Evolutionary conservation across 352 stramenopile genomes (phyloP).

Genomic region (Plasmopara muralis): DNA sequence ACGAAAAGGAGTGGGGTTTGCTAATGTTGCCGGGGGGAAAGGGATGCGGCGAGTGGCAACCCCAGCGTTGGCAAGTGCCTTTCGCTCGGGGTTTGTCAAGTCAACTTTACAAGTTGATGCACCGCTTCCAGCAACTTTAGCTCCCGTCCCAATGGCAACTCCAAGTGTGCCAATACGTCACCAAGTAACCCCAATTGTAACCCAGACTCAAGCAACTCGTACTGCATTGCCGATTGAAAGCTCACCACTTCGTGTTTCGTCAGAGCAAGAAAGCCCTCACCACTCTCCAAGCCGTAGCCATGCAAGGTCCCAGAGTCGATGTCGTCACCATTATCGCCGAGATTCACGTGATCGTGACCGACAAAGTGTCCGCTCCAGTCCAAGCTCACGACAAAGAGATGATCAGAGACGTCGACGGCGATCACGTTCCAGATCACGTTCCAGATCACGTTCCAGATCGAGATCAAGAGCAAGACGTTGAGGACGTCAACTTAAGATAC

Average conservation of each 20-base stretch:
- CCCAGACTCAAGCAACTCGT: background rate
- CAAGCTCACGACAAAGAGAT: conserved; percentile 14
- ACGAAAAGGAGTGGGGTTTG: conserved; percentile 68
- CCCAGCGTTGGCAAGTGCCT: conserved; percentile 12
- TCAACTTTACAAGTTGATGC: conserved; percentile 6
- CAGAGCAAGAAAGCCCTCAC: conserved; percentile 18
- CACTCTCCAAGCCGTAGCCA: conserved; percentile 17
- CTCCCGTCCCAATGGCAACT: background rate
- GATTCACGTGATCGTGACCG: background rate
- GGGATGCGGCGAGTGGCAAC: conserved; percentile 4
- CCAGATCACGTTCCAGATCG: conserved; percentile 10
- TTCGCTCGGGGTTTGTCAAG: conserved; percentile 37
- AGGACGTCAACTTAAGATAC: conserved; percentile 5
- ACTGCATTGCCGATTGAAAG: too few relatives aligned
- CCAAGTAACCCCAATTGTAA: background rate
- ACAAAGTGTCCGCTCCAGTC: conserved; percentile 9
- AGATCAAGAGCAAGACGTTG: background rate
- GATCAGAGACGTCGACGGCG: conserved; percentile 11
- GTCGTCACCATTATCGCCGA: background rate
- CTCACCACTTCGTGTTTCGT: background rate
- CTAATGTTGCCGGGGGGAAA: conserved; percentile 6
- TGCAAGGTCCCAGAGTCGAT: conserved; percentile 13
- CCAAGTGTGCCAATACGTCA: background rate
- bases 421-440: conserved; percentile 23
- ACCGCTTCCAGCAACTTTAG: background rate